Conservation (phyloP, 345 rosid genomes). For the Orychophragmus violaceus region DNA sequence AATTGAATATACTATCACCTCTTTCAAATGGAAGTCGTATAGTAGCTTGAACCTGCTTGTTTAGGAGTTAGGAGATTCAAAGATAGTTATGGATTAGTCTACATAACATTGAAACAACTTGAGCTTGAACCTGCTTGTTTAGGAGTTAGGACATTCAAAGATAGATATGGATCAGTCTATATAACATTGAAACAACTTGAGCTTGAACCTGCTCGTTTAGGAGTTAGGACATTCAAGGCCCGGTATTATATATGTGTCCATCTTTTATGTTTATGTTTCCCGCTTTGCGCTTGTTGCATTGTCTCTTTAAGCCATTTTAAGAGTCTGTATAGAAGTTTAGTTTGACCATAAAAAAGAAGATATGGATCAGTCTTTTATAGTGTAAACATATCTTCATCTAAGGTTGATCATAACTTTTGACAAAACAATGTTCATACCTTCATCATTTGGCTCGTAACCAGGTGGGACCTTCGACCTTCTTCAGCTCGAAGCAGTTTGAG, state of each 20-base stretch:
- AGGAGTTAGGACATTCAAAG: too few relatives aligned
- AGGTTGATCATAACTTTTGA: neutral
- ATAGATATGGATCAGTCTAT: too few relatives aligned
- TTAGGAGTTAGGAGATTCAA: too few relatives aligned
- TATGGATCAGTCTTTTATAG: neutral
- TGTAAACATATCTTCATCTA: neutral
- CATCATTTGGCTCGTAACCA: conserved; percentile 28
- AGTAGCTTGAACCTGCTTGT: neutral
- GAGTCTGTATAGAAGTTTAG: too few relatives aligned
- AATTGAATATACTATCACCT: neutral
- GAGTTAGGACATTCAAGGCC: too few relatives aligned
- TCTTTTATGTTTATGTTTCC: too few relatives aligned
- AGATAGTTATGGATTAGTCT: too few relatives aligned
- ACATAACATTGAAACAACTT: too few relatives aligned
- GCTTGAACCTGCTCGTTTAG: neutral
- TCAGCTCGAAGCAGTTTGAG: conserved; percentile 90
- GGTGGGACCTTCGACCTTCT: conserved; percentile 98
- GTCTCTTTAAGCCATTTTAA: too few relatives aligned
- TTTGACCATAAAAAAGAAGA: neutral
- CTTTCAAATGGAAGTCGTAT: neutral
- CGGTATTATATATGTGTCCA: too few relatives aligned
- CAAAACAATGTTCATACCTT: neutral
- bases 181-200: too few relatives aligned
- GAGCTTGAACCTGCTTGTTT: neutral
- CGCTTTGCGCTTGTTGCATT: too few relatives aligned